Percentiles rank a stretch among this genome's conserved stretches.
These are phyloP conservation scores for Hanseniaspora nectarophila DNA, from an alignment of 805 yeast species.

Conservation along the genomic window DNA sequence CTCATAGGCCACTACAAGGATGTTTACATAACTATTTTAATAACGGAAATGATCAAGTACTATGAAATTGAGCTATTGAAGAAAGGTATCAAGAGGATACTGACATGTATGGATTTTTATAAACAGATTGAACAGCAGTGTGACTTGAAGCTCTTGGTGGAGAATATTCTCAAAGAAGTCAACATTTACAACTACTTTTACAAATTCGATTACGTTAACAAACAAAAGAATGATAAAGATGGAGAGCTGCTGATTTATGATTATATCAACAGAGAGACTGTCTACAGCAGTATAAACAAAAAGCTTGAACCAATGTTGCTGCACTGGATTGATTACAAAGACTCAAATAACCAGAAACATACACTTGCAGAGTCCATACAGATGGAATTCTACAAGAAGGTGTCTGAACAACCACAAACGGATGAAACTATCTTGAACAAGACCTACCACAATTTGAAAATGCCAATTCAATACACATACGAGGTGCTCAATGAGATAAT, in stretches of 20 bases:
- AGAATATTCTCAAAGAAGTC: background rate
- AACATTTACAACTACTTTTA: background rate
- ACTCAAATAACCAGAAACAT: background rate
- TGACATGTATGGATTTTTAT: background rate
- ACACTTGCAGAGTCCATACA: background rate
- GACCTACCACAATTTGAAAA: background rate
- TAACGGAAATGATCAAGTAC: background rate
- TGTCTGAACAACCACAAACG: background rate
- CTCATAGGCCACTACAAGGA: background rate
- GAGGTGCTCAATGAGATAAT: constrained; percentile 7
- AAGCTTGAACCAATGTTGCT: background rate
- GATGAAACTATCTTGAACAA: background rate
- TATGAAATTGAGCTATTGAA: constrained; percentile 5
- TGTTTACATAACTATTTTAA: background rate
- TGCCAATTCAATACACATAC: constrained; percentile 2
- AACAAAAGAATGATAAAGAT: background rate
- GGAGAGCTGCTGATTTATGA: background rate
- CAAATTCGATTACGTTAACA: background rate
- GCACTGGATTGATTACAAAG: background rate
- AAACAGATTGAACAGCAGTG: background rate
- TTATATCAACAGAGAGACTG: background rate
- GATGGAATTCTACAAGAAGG: background rate
- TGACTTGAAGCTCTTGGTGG: background rate
- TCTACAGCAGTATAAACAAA: background rate
- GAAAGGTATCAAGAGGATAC: background rate